Evolutionary conservation across 164 flowering plant genomes (phyloP).

Genomic region (Brasenia schreberi): DNA sequence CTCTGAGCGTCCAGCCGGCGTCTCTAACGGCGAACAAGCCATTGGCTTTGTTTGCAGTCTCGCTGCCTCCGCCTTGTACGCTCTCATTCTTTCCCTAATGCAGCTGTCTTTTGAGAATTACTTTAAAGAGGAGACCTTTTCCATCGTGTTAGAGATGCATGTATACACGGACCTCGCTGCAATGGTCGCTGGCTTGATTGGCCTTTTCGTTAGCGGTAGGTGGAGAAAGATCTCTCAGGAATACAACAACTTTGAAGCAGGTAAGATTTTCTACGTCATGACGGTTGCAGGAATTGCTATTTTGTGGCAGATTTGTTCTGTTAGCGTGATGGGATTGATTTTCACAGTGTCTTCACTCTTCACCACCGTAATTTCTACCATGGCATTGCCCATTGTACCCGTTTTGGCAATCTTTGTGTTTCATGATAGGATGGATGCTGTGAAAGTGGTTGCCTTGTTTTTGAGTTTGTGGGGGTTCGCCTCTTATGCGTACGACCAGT

Average conservation of each 20-base stretch:
- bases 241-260: slow-evolving; percentile 4
- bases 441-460: slow-evolving; percentile 15
- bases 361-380: slow-evolving; percentile 4
- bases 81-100: slow-evolving; percentile 11
- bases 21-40: slow-evolving; percentile 6
- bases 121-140: background rate
- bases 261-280: slow-evolving; percentile 11
- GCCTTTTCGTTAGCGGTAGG: slow-evolving; percentile 20
- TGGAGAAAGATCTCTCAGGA: slow-evolving; percentile 16
- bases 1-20: slow-evolving; percentile 1
- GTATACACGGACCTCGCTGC: slow-evolving; percentile 12
- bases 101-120: background rate
- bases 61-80: slow-evolving; percentile 19
- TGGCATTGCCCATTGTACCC: slow-evolving; percentile 8
- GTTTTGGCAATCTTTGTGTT: slow-evolving; percentile 12
- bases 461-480: slow-evolving; percentile 15
- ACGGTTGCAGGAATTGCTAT: slow-evolving; percentile 5
- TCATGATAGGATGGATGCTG: slow-evolving; percentile 14
- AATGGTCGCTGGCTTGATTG: slow-evolving; percentile 12
- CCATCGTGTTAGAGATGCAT: slow-evolving; percentile 13
- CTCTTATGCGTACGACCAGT: slow-evolving; percentile 11
- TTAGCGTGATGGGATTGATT: slow-evolving; percentile 10
- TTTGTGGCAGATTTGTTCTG: slow-evolving; percentile 2
- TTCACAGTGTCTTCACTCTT: slow-evolving; percentile 10
- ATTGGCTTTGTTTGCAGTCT: slow-evolving; percentile 17